Percentiles rank a stretch among this genome's conserved stretches.
phyloP scores from a whole-genome alignment of 2,329 filamentous ascomycete species.

The Tolypocladium pustulatum region DNA sequence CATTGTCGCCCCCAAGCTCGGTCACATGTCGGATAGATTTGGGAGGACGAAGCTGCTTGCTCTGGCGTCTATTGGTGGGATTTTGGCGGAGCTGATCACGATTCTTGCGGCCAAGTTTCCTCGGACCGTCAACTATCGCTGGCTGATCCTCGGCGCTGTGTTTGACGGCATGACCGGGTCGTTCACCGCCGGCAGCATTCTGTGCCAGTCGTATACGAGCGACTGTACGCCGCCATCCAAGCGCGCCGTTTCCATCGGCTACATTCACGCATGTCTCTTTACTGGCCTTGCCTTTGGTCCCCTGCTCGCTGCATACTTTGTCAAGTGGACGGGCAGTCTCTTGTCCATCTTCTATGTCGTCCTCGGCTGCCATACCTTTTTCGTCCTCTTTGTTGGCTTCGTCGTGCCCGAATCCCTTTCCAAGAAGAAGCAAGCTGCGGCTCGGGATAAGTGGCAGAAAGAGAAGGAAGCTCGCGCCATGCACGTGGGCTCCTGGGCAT shows the following conservation, averaged over 20 bases:
- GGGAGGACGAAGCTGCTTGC: constrained; percentile 69
- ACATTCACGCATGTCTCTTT: constrained; percentile 83
- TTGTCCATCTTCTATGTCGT: constrained; percentile 79
- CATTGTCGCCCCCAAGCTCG: constrained; percentile 71
- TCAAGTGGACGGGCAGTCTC: constrained; percentile 64
- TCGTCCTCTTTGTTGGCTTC: constrained; percentile 61
- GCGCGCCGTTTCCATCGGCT: constrained; percentile 76
- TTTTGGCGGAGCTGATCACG: constrained; percentile 64
- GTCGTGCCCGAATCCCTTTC: constrained; percentile 79
- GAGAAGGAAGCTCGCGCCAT: constrained; percentile 28
- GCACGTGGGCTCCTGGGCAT: constrained; percentile 16
- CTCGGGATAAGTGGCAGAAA: constrained; percentile 54
- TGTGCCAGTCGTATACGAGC: constrained; percentile 77
- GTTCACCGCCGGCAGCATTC: constrained; percentile 68
- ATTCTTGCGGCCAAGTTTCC: constrained; percentile 70
- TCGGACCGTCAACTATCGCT: constrained; percentile 61
- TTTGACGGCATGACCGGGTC: constrained; percentile 81
- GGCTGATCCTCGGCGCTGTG: constrained; percentile 65
- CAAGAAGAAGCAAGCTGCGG: constrained; percentile 56
- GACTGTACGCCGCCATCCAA: constrained; percentile 77
- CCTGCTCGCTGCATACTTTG: constrained; percentile 67
- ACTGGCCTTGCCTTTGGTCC: constrained; percentile 82
- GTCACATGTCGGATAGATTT: constrained; percentile 76
- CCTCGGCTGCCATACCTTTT: constrained; percentile 60
- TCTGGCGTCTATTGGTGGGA: constrained; percentile 61